A percentile compares a stretch with the other conserved stretches of the same genome.
These are phyloP conservation scores for Wolfiporia cocos DNA, from an alignment of 1,284 basidiomycete genomes.

Conservation along the genomic window DNA sequence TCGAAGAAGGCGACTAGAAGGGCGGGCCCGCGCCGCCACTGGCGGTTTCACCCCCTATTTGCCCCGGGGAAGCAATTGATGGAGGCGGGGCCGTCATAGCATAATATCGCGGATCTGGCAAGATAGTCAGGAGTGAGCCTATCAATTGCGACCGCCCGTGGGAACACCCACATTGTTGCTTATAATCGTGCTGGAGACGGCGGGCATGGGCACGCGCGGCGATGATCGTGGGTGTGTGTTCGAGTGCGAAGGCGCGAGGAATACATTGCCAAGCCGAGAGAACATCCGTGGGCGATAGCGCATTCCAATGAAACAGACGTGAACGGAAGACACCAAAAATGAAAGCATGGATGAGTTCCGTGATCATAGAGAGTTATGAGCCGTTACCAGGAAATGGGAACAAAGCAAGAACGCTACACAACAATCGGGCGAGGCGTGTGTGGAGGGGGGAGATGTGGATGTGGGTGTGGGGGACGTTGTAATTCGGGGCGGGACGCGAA, in stretches of 20 bases:
- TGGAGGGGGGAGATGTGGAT: neutral
- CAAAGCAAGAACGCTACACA: slow-evolving; percentile 15
- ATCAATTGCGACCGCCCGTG: slow-evolving; percentile 4
- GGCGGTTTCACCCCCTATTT: too few relatives aligned
- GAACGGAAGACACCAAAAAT: slow-evolving; percentile 8
- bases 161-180: slow-evolving; percentile 58
- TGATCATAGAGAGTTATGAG: slow-evolving; percentile 10
- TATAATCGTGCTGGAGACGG: slow-evolving; percentile 46
- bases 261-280: slow-evolving; percentile 8
- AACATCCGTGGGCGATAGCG: too few relatives aligned
- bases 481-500: neutral
- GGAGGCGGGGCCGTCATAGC: slow-evolving; percentile 29
- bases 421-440: neutral
- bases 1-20: too few relatives aligned
- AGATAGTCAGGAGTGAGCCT: slow-evolving; percentile 5
- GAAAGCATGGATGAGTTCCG: slow-evolving; percentile 14
- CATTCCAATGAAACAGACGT: slow-evolving; percentile 9
- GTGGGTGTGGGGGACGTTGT: neutral
- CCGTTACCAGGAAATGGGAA: slow-evolving; percentile 10
- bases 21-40: too few relatives aligned
- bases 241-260: too few relatives aligned
- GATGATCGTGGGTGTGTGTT: slow-evolving; percentile 1
- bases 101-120: slow-evolving; percentile 48
- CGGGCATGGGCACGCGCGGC: neutral
- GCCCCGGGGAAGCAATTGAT: too few relatives aligned